Evolutionary conservation across 352 stramenopile genomes (phyloP), one percentile per base, ranked within the genome.

Genomic region (Phytophthora idaei): DNA sequence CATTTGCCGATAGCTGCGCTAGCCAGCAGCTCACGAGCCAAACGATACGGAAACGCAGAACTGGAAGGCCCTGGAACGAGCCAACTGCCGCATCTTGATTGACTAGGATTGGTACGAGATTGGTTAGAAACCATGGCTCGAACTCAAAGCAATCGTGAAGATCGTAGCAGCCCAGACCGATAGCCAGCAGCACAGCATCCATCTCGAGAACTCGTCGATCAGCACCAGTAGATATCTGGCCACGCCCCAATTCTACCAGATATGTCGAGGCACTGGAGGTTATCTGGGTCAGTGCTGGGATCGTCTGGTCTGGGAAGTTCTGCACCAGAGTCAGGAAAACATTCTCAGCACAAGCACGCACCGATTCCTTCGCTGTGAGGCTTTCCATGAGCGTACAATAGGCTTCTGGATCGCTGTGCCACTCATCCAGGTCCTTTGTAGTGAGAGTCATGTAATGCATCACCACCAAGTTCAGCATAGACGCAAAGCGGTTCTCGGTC

Each of bases 11-110:
- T 15, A 95, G 60, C 70, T 96, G 87, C 6, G 87, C 89, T 52
- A 96, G 71, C 87, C 87, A 96, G 64, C 89, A 95, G 55, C 84
- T 91, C 29, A 94, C 80, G 27, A 96, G 87, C 87, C 89, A 96
- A 55, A 96, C 79, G 57, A 94, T 86, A 15, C 89, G 84, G 37
- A 78, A 89, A 7, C 73, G 76, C 27, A 96, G 76, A 46, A 96
- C 81, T 6, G 88, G 88, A 17, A 92, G 66, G 14, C 75, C 75
- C 14, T 70, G 68, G 37, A 86, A 56, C 3, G 68, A 84, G 21
- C 83, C 82, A 15, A 79, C 61, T 7, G 50, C 39, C 15, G 59
- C 15, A 5, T 75, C 50, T 29, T 56, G 53, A 25, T 71, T 71
- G 5, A 85, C 61, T 5, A 96, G 64, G 21, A 94, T 80, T 32